Percentiles rank a stretch among this genome's conserved stretches.
Conservation (phyloP, 306 rosid species). For the Crotalaria pallida region DNA sequence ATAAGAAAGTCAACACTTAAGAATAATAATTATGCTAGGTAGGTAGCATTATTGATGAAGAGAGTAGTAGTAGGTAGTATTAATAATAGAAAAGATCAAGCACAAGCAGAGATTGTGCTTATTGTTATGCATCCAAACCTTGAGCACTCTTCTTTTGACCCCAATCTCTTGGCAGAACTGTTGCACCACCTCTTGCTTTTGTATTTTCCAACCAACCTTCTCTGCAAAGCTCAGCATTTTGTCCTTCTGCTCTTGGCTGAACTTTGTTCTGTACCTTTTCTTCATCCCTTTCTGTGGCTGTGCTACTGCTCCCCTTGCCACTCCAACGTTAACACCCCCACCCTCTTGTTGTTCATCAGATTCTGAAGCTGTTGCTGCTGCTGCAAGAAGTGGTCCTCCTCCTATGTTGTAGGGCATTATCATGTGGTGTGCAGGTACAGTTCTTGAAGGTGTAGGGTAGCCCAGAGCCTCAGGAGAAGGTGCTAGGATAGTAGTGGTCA, state of each 20-base stretch:
- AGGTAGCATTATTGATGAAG: too few relatives aligned
- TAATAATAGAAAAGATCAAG: neutral
- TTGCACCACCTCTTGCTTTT: slow-evolving; percentile 72
- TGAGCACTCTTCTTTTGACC: slow-evolving; percentile 63
- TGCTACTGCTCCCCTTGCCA: slow-evolving; percentile 1
- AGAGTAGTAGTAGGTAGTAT: neutral
- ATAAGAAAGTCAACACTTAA: too few relatives aligned
- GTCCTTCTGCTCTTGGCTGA: slow-evolving; percentile 68
- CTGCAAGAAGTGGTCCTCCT: slow-evolving; percentile 3
- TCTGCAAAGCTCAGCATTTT: slow-evolving; percentile 66
- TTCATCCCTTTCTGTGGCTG: slow-evolving; percentile 33
- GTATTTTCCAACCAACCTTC: slow-evolving; percentile 69
- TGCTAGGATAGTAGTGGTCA: neutral
- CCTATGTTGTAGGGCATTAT: slow-evolving; percentile 69
- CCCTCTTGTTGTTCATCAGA: slow-evolving; percentile 63
- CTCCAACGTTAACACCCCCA: neutral
- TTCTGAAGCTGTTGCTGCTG: too few relatives aligned
- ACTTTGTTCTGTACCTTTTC: slow-evolving; percentile 75
- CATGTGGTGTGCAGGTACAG: slow-evolving; percentile 47
- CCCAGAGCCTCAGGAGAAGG: slow-evolving; percentile 35
- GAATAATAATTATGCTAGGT: too few relatives aligned
- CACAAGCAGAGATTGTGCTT: slow-evolving; percentile 64
- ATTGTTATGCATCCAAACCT: slow-evolving; percentile 89
- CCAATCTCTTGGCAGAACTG: slow-evolving; percentile 80
- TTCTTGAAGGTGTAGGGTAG: slow-evolving; percentile 56